Conservation (phyloP, 495 filamentous ascomycete genomes). For the Evansstolkia leycettana region DNA sequence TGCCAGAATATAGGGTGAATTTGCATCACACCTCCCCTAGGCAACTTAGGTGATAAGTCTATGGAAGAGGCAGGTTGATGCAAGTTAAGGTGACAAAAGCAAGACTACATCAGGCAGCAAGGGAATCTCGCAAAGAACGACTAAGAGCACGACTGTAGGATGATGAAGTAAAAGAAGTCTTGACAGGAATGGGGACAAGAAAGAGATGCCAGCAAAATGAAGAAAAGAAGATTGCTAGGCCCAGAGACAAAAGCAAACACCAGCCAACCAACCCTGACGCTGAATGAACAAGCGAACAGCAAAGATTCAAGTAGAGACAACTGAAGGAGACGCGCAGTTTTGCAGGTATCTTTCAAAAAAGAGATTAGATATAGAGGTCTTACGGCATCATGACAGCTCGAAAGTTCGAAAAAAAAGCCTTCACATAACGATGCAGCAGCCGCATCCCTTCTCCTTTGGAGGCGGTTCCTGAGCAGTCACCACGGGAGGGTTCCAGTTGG, state of each 20-base stretch:
- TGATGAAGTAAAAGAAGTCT: constrained; percentile 14
- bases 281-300: constrained; percentile 11
- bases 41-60: too few relatives aligned
- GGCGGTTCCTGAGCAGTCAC: constrained; percentile 24
- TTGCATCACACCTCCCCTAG: too few relatives aligned
- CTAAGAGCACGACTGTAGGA: constrained; percentile 2
- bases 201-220: constrained; percentile 24
- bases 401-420: constrained; percentile 8
- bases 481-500: constrained; percentile 26
- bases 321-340: neutral
- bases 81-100: too few relatives aligned
- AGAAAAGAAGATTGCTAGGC: constrained; percentile 8
- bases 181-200: constrained; percentile 11
- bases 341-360: neutral
- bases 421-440: constrained; percentile 44
- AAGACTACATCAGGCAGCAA: constrained; percentile 3
- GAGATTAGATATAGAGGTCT: neutral
- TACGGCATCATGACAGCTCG: constrained; percentile 10
- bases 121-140: constrained; percentile 7
- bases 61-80: too few relatives aligned
- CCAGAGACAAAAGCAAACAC: constrained; percentile 6
- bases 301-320: neutral
- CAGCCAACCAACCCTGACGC: constrained; percentile 13
- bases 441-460: constrained; percentile 34
- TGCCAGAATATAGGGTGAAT: too few relatives aligned